Base-by-base conservation (phyloP, 1,284 basidiomycete genomes). In the Heterobasidion annosum region DNA sequence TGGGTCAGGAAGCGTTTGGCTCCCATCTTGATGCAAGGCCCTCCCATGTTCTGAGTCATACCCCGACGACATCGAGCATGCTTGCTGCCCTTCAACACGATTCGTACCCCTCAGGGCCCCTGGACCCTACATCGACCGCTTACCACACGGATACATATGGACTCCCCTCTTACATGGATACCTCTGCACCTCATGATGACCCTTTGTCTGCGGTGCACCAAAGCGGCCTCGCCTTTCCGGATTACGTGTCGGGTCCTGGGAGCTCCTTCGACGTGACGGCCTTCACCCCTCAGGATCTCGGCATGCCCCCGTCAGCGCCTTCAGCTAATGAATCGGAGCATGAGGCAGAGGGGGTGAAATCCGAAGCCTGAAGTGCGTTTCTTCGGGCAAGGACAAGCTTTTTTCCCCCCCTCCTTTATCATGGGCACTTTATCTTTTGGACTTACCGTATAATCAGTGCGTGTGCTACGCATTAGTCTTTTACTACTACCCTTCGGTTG, bases 31-130 rank as follows among this genome's bases (percentile, higher is more conserved):
- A 87, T 57, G 73, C 77, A 50, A 76, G 84, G 12, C 69, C 72
- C 3, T 51, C 61, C 8, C 63, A 64, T 67, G 64, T 78, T 61
- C 81, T 90, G 79, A 77, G 75, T 12, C 81, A 88, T 65, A 88
- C 88, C 34, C 88, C 88, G 12, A 91, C 89, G 19, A 91, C 88
- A 33, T 88, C 88, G 52, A 90, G 85, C 68, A 91, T 91, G 88
- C 79, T 91, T 58, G 88, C 88, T 48, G 88, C 87, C 8, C 73
- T 91, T 58, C 88, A 88, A 65, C 79, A 84, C 49, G 88, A 90
- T 56, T 65, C 81, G 34, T 91, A 87, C 71, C 74, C 79, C 10
- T 59, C 76, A 43, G 78, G 78, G 55, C 72, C 83, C 51, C 72
- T 88, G 62, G 87, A 89, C 65, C 75, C 81, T 12, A 67, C 78